Base-by-base conservation (phyloP, 192 early-diverging fungal species). In the Mortierella alpina region DNA sequence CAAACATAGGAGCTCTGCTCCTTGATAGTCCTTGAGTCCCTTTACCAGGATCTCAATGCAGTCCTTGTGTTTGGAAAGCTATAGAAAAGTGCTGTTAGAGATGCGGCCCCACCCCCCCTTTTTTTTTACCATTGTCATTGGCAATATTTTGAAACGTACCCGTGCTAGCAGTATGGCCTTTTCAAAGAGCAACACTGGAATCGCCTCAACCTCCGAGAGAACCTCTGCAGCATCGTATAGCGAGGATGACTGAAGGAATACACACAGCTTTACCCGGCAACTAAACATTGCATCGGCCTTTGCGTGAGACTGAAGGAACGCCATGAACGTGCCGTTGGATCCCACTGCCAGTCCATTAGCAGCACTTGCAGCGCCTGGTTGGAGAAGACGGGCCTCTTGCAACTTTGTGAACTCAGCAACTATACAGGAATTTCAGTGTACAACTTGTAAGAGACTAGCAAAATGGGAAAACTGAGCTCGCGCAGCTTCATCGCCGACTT, bases 1-100 rank as follows among this genome's bases (percentile, higher is more conserved):
- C 11, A 87, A 71, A 62, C 89, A 90, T 59, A 85, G 86, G 31
- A 80, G 75, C 57, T 90, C 89, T 15, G 83, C 87, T 42, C 85
- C 89, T 42, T 82, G 65, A 80, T 84, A 88, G 60, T 90, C 89
- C n/a, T 68, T 79, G 46, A 88, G 31, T 14, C 82, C 76, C 51
- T 83, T 57, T 10, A 86, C 84, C 68, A 90, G 67, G 39, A 85
- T 82, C 57, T 73, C 22, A 7, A 90, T 68, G 46, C 85, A 77
- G 10, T 85, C 75, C 40, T 88, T 73, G 58, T 85, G 84, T 41
- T 82, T 70, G 20, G 53, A 59, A 41, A 86, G 59, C 89, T 90
- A 62, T 41, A 59, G 18, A 51, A 51, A 1, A 15, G 50, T 51
- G 50, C 11, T 2, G 50, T 51, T 15, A 17, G 17, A 1, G 4